These are phyloP conservation scores for Lasiodiplodia sp. DNA, from an alignment of 2,329 filamentous ascomycete genomes.

Conservation along the genomic window DNA sequence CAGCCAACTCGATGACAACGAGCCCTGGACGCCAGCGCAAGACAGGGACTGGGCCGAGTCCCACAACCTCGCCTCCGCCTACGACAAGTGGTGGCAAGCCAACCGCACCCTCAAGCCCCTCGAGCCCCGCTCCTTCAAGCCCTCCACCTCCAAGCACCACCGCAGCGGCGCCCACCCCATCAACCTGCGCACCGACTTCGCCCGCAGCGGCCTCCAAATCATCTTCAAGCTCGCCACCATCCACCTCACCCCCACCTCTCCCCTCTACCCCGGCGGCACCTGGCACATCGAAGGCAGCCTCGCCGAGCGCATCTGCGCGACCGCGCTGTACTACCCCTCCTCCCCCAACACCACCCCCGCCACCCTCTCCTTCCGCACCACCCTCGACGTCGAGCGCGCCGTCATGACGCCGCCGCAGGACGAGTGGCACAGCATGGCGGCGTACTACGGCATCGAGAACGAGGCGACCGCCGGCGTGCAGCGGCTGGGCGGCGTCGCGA, in stretches of 20 bases:
- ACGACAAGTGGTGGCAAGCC: neutral
- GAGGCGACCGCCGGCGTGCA: constrained; percentile 46
- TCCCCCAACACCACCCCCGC: constrained; percentile 65
- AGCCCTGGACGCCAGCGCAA: neutral
- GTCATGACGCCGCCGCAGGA: constrained; percentile 33
- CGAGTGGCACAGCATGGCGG: constrained; percentile 37
- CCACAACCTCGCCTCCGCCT: neutral
- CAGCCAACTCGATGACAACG: neutral
- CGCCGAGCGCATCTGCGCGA: constrained; percentile 71
- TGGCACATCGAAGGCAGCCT: constrained; percentile 60
- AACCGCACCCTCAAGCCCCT: neutral
- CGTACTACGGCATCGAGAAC: constrained; percentile 50
- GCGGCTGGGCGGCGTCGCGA: constrained; percentile 58
- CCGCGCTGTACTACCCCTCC: constrained; percentile 69
- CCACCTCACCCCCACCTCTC: constrained; percentile 65
- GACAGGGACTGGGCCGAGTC: neutral
- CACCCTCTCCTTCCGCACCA: constrained; percentile 58
- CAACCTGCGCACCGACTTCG: constrained; percentile 42
- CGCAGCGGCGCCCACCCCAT: constrained; percentile 7
- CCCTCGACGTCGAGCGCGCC: constrained; percentile 27
- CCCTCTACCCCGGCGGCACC: constrained; percentile 59
- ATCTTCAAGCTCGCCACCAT: constrained; percentile 70
- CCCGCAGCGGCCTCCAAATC: constrained; percentile 61
- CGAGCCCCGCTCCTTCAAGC: neutral
- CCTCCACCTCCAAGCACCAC: neutral